Evolutionary conservation across 2,329 filamentous ascomycete genomes (phyloP).

Genomic region (Graphilbum ipis-grandicollis): DNA sequence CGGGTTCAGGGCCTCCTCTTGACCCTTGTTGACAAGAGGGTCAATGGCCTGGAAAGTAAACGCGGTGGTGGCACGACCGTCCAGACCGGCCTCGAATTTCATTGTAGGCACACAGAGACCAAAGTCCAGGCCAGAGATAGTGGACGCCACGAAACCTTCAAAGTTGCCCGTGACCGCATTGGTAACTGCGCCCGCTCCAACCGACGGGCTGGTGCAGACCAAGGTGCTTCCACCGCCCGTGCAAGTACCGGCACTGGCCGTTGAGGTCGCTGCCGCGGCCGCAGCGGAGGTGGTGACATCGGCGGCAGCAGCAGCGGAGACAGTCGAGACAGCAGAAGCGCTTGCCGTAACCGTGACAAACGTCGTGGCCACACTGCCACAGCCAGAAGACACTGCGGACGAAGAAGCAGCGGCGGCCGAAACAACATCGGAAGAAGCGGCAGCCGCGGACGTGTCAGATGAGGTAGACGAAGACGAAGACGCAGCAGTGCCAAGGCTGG

Average conservation of each 20-base stretch:
- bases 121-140: conserved; percentile 23
- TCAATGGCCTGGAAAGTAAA: conserved; percentile 54
- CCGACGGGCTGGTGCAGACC: conserved; percentile 3
- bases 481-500: conserved; percentile 10
- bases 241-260: conserved; percentile 2
- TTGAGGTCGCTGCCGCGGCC: neutral
- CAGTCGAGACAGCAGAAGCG: too few relatives aligned
- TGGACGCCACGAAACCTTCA: conserved; percentile 8
- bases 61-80: conserved; percentile 37
- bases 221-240: conserved; percentile 4
- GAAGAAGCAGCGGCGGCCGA: neutral
- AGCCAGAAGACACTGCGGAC: neutral
- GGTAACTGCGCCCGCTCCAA: conserved; percentile 6
- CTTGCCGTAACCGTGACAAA: neutral
- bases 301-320: neutral
- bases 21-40: conserved; percentile 39
- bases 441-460: conserved; percentile 5
- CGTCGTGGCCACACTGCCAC: neutral
- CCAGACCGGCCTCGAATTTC: conserved; percentile 39
- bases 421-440: conserved; percentile 1
- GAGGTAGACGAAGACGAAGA: conserved; percentile 8
- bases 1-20: conserved; percentile 52
- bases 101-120: conserved; percentile 38
- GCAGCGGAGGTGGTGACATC: neutral
- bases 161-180: conserved; percentile 8